Percentiles rank a stretch among this genome's conserved stretches.
phyloP scores from a whole-genome alignment of 805 yeast genomes.

The Yamadazyma sp. region DNA sequence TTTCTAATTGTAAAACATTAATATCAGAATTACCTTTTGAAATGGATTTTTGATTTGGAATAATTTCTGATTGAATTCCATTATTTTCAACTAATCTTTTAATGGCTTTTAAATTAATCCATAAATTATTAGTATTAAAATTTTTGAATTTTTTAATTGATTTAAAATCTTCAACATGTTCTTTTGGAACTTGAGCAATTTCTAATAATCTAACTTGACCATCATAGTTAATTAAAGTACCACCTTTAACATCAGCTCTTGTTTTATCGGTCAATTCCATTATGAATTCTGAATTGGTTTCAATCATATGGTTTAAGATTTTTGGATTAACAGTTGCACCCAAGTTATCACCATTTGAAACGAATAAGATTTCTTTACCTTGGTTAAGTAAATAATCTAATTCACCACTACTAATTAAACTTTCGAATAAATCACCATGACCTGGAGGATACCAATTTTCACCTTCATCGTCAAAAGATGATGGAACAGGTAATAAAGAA shows the following conservation, averaged over 20 bases:
- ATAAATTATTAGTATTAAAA: slow-evolving; percentile 96
- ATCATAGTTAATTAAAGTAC: slow-evolving; percentile 93
- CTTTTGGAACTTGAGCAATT: slow-evolving; percentile 98
- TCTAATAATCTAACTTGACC: slow-evolving; percentile 93
- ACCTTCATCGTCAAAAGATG: slow-evolving; percentile 63
- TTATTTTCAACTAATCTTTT: slow-evolving; percentile 85
- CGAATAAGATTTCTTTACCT: slow-evolving; percentile 93
- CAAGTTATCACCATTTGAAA: slow-evolving; percentile 96
- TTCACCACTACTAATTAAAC: slow-evolving; percentile 85
- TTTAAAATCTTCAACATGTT: slow-evolving; percentile 96
- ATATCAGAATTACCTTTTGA: slow-evolving; percentile 72
- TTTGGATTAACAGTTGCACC: slow-evolving; percentile 97
- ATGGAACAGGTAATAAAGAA: slow-evolving; percentile 93
- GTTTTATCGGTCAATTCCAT: slow-evolving; percentile 99
- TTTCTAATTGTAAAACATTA: slow-evolving; percentile 91
- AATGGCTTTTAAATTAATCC: slow-evolving; percentile 94
- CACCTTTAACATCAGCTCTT: slow-evolving; percentile 99
- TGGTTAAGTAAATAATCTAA: slow-evolving; percentile 83
- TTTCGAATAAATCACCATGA: slow-evolving; percentile 95
- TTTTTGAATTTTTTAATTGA: slow-evolving; percentile 96
- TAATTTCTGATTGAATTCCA: slow-evolving; percentile 85
- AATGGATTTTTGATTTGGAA: slow-evolving; percentile 89
- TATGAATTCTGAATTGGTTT: slow-evolving; percentile 86
- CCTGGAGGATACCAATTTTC: slow-evolving; percentile 99
- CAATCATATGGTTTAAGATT: slow-evolving; percentile 89